Conservation (phyloP, 2,329 filamentous ascomycete genomes). For the Hypoxylon sp. region DNA sequence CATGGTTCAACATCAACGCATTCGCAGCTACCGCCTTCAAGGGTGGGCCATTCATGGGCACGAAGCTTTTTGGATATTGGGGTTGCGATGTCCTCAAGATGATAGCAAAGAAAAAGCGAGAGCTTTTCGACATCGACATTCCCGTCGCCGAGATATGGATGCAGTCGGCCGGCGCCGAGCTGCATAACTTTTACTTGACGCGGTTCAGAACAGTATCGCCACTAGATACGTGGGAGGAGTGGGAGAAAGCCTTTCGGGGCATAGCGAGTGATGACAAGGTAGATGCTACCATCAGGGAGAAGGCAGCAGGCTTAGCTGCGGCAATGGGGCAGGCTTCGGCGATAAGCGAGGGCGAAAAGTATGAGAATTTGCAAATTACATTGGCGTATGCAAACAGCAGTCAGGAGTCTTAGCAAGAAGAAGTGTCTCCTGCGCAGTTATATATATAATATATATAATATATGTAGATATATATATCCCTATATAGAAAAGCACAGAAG, state of each 20-base stretch:
- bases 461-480: too few species aligned
- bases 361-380: background rate
- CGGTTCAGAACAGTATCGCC: background rate
- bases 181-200: background rate
- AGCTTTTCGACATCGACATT: background rate
- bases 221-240: background rate
- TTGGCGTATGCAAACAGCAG: background rate
- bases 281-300: background rate
- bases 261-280: background rate
- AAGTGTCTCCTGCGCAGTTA: background rate
- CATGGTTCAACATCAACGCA: slow-evolving; percentile 6
- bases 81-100: slow-evolving; percentile 16
- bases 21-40: slow-evolving; percentile 12
- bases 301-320: background rate
- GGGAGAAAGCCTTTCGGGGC: background rate
- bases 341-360: background rate
- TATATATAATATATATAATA: too few species aligned
- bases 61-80: slow-evolving; percentile 11
- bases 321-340: background rate
- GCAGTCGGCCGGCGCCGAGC: background rate
- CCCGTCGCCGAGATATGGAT: slow-evolving; percentile 3
- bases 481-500: background rate
- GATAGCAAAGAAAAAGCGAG: background rate
- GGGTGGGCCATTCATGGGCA: background rate
- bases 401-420: background rate